These are phyloP conservation scores for Cyberlindnera mycetangii DNA, from an alignment of 805 yeast species.

Conservation along the genomic window DNA sequence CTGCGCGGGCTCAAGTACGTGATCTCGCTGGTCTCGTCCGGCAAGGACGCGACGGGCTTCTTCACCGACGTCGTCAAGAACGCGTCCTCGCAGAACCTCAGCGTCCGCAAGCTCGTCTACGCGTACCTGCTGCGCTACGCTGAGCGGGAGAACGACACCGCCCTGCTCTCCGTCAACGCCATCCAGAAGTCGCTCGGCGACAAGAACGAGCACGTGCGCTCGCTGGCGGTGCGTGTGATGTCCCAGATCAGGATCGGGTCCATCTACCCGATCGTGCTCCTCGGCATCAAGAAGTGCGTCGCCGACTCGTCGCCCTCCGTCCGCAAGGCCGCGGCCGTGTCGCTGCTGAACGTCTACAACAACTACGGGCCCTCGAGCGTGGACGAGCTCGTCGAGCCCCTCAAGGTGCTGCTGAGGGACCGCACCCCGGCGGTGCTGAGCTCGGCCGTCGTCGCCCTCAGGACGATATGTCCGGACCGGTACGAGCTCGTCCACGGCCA, in stretches of 20 bases:
- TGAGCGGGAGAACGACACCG: slow-evolving; percentile 83
- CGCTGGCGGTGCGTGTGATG: slow-evolving; percentile 73
- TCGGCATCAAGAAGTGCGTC: slow-evolving; percentile 66
- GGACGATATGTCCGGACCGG: slow-evolving; percentile 50
- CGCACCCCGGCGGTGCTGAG: slow-evolving; percentile 64
- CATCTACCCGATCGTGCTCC: slow-evolving; percentile 71
- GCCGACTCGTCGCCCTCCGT: slow-evolving; percentile 76
- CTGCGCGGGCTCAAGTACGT: slow-evolving; percentile 59
- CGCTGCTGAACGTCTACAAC: slow-evolving; percentile 57
- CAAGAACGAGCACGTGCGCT: slow-evolving; percentile 61
- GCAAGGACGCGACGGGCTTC: slow-evolving; percentile 36
- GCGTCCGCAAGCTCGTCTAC: slow-evolving; percentile 73
- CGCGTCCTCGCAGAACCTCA: slow-evolving; percentile 62
- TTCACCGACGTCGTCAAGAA: slow-evolving; percentile 91
- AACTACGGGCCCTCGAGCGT: slow-evolving; percentile 41
- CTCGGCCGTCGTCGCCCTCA: slow-evolving; percentile 57
- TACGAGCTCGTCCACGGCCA: slow-evolving; percentile 71
- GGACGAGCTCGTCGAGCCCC: slow-evolving; percentile 46
- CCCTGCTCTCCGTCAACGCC: slow-evolving; percentile 84
- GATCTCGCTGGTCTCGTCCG: slow-evolving; percentile 41
- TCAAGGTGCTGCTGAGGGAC: slow-evolving; percentile 62
- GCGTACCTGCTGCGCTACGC: slow-evolving; percentile 73
- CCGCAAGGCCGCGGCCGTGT: slow-evolving; percentile 73
- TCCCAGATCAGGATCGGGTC: slow-evolving; percentile 82
- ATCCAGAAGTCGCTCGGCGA: slow-evolving; percentile 81